Evolutionary conservation across 306 rosid species (phyloP), one percentile per base, ranked within the genome.

Genomic region (Calophaca sinica): DNA sequence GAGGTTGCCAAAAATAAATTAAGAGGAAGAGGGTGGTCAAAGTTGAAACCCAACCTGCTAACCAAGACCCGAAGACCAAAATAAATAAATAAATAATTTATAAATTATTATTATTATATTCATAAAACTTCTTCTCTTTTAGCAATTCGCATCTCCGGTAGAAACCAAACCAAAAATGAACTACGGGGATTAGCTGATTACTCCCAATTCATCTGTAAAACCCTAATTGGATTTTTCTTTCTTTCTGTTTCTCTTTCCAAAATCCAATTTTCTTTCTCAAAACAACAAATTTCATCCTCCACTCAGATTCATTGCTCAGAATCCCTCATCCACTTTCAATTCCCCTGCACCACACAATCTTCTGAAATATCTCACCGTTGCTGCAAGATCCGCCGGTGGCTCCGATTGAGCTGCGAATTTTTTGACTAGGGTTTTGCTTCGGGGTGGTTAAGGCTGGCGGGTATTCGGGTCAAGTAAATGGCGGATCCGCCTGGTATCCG

Each of bases 401-500:
- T 20, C 26, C 26, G 26, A 20, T 20, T 20, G 26, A 0, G 26
- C 26, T 20, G 1, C 26, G 26, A 20, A 20, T 20, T 20, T 20
- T 20, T 20, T 1, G 26, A 20, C 26, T 20, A 20, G 26, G 26
- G 26, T 20, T 0, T 20, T 1, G 26, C 26, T 20, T 20, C 26
- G 26, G 26, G 26, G 26, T 20, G 1, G 26, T 20, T 1, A 91
- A 94, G 85, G 89, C 98, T 94, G 98, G 97, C 94, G 86, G 81
- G 85, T 55, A 80, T 84, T 51, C 26, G 68, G 79, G 84, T 54
- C 31, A 68, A 69, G 83, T 94, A 84, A 90, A 94, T 94, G 99
- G 92, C 89, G 96, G 99, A 90, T 94, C 92, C 93, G 91, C 85
- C 88, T 12, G 87, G 92, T 20, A 20, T 20, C 97, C 86, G 94